These are phyloP conservation scores for rapeseed (Brassica napus) DNA, from an alignment of 345 rosid species.

Conservation along the genomic window DNA sequence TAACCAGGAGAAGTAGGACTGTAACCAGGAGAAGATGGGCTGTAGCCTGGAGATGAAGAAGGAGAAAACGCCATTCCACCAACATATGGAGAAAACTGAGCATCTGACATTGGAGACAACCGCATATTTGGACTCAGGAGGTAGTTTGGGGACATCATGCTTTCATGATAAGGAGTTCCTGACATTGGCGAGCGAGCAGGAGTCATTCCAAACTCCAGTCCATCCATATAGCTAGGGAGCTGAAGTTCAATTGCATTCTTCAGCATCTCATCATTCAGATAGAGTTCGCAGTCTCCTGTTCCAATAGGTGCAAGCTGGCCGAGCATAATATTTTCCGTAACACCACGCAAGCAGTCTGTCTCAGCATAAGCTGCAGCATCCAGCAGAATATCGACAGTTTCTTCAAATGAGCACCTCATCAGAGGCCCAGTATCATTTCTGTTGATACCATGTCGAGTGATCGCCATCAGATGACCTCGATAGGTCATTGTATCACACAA, in stretches of 20 bases:
- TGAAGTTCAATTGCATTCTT: constrained; percentile 97
- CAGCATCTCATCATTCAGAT: constrained; percentile 95
- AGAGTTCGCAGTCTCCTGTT: constrained; percentile 82
- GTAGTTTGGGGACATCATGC: constrained; percentile 95
- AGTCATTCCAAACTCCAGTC: constrained; percentile 90
- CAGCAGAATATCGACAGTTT: constrained; percentile 94
- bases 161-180: constrained; percentile 93
- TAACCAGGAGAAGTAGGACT: constrained; percentile 88
- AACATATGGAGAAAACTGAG: constrained; percentile 93
- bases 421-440: constrained; percentile 95
- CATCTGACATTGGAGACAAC: constrained; percentile 80
- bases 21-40: constrained; percentile 81
- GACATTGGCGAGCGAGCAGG: constrained; percentile 88
- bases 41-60: constrained; percentile 77
- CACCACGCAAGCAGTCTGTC: constrained; percentile 79
- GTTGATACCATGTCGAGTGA: constrained; percentile 96
- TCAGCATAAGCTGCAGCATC: constrained; percentile 98
- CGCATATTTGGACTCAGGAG: constrained; percentile 82
- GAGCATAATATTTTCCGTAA: constrained; percentile 93
- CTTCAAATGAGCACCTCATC: constrained; percentile 99
- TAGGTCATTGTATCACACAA: constrained; percentile 98
- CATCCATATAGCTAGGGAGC: constrained; percentile 96
- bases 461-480: constrained; percentile 98
- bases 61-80: constrained; percentile 92
- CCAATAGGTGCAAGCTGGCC: constrained; percentile 99